Percentiles rank a stretch among this genome's conserved stretches.
Conservation (phyloP, 2,329 filamentous ascomycete genomes). For the Daldinia eschscholtzii region DNA sequence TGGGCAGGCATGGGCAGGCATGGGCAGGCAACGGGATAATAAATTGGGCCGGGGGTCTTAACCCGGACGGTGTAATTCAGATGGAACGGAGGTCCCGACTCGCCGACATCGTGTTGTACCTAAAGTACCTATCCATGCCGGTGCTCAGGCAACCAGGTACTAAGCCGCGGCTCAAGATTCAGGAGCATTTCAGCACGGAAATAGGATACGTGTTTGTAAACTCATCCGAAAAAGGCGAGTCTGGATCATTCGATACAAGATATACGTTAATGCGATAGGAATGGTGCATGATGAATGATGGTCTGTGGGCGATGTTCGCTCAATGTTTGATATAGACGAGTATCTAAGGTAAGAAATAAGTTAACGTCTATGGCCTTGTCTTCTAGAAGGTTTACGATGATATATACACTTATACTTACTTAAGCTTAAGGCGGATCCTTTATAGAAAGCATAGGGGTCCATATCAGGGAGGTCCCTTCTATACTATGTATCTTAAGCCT, state of each 20-base stretch:
- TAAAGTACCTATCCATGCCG: neutral
- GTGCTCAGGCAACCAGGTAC: no score
- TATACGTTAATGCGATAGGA: neutral
- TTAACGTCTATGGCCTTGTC: no score
- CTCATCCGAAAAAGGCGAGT: neutral
- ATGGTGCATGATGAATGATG: neutral
- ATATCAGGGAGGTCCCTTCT: slow-evolving; percentile 1
- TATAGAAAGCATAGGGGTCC: neutral
- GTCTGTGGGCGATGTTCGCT: neutral
- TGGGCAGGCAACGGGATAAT: slow-evolving; percentile 2
- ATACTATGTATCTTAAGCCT: neutral
- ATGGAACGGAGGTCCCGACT: slow-evolving; percentile 6
- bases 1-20: no score
- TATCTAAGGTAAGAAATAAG: neutral
- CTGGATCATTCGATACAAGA: slow-evolving; percentile 1
- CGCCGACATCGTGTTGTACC: neutral
- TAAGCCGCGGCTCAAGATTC: slow-evolving; percentile 5
- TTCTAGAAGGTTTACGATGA: neutral
- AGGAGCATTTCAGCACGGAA: neutral
- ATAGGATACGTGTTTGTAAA: slow-evolving; percentile 3
- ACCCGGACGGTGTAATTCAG: slow-evolving; percentile 4
- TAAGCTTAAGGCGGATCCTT: slow-evolving; percentile 1
- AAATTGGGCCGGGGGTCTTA: slow-evolving; percentile 4
- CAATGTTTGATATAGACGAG: neutral
- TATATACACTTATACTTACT: neutral